Percentiles rank a stretch among this genome's conserved stretches.
Evolutionary conservation across 805 yeast genomes (phyloP).

Genomic region (Candida cerambycidarum): DNA sequence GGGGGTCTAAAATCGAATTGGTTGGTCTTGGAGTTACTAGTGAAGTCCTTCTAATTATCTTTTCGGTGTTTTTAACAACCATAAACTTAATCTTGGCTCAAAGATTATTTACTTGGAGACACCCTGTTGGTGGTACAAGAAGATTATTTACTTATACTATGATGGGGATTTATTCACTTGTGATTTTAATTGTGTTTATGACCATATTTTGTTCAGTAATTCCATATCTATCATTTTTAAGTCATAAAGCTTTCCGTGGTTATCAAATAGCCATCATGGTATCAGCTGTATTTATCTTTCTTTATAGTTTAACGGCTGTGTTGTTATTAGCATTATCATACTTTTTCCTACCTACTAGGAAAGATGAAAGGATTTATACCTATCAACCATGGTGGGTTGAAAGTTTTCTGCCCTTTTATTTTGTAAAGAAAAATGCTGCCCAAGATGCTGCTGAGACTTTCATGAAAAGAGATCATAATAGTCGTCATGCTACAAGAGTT

Average conservation of each 20-base stretch:
- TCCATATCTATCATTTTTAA: slow-evolving; percentile 57
- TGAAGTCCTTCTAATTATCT: slow-evolving; percentile 53
- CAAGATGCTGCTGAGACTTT: slow-evolving; percentile 46
- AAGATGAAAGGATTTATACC: slow-evolving; percentile 50
- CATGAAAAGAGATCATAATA: slow-evolving; percentile 46
- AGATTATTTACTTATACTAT: slow-evolving; percentile 49
- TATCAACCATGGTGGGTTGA: slow-evolving; percentile 82
- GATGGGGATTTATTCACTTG: slow-evolving; percentile 51
- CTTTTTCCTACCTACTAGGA: slow-evolving; percentile 51
- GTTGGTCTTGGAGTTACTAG: slow-evolving; percentile 55
- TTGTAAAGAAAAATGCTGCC: slow-evolving; percentile 52
- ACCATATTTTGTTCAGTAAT: slow-evolving; percentile 61
- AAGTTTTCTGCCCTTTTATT: slow-evolving; percentile 57
- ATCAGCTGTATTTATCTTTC: slow-evolving; percentile 27
- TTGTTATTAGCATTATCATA: slow-evolving; percentile 50
- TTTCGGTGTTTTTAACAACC: slow-evolving; percentile 54
- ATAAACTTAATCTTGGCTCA: slow-evolving; percentile 66
- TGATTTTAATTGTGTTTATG: slow-evolving; percentile 58
- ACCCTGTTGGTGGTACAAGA: slow-evolving; percentile 64
- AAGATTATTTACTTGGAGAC: slow-evolving; percentile 73
- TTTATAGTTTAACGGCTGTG: slow-evolving; percentile 55
- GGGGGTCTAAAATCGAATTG: slow-evolving; percentile 52
- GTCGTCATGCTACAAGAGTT: slow-evolving; percentile 52
- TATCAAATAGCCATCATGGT: slow-evolving; percentile 57
- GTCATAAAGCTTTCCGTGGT: slow-evolving; percentile 42